Conservation (phyloP, 495 filamentous ascomycete genomes). For the Podospora sp. region DNA sequence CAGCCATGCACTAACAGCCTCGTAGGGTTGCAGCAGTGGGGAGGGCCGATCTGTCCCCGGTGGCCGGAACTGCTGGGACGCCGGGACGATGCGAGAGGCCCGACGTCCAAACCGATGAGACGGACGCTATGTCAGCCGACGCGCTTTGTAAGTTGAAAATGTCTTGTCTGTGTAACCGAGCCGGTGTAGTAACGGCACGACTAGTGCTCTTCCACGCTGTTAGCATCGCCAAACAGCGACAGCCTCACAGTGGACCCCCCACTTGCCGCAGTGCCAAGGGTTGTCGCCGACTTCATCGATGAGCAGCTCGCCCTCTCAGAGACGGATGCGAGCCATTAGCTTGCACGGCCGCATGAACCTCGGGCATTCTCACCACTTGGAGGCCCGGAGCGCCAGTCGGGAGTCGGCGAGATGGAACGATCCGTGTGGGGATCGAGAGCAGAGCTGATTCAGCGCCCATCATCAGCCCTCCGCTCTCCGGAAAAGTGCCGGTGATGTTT, state of each 20-base stretch:
- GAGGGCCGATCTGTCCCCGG: background rate
- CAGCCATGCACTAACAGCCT: background rate
- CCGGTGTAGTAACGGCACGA: constrained; percentile 7
- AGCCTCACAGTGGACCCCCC: background rate
- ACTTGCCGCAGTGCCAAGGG: background rate
- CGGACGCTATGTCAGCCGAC: background rate
- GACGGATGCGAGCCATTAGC: background rate
- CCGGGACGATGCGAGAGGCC: background rate
- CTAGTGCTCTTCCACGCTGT: background rate
- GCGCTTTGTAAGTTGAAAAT: background rate
- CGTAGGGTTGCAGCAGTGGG: background rate
- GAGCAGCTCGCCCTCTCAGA: constrained; percentile 11
- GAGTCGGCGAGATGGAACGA: background rate
- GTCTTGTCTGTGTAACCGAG: background rate
- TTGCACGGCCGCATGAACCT: constrained; percentile 8
- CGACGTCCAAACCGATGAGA: background rate
- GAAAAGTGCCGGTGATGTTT: background rate
- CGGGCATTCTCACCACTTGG: background rate
- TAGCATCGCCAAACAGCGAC: constrained; percentile 8
- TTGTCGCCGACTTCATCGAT: background rate
- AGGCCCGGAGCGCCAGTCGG: background rate
- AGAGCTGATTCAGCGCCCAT: constrained; percentile 28
- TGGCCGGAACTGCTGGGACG: background rate
- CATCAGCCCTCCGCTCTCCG: constrained; percentile 1
- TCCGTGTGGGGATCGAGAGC: constrained; percentile 12